Percentiles rank a stretch among this genome's conserved stretches.
Evolutionary conservation across 495 filamentous ascomycete species (phyloP).

Genomic region (Hamigera avellanea): DNA sequence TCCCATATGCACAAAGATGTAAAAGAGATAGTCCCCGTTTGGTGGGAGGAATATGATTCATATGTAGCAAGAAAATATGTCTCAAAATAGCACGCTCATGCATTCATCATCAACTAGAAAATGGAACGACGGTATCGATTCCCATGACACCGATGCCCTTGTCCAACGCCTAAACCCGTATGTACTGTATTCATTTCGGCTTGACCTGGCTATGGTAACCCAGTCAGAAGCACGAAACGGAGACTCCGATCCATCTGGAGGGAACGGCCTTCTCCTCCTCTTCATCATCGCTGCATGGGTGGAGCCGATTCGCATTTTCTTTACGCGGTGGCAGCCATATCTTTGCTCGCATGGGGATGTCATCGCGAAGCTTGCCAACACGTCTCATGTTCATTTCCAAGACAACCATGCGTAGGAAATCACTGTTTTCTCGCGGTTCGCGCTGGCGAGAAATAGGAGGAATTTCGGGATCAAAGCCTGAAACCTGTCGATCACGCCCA

Average conservation of each 20-base stretch:
- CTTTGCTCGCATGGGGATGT: conserved; percentile 67
- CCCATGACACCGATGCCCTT: no score
- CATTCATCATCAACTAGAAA: neutral
- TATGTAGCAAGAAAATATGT: neutral
- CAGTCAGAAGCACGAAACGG: conserved; percentile 14
- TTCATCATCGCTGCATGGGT: conserved; percentile 17
- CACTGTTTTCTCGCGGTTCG: conserved; percentile 83
- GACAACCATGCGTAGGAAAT: conserved; percentile 89
- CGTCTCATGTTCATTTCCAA: conserved; percentile 97
- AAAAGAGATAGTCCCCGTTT: neutral
- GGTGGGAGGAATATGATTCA: neutral
- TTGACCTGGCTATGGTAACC: neutral
- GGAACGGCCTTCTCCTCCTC: conserved; percentile 26
- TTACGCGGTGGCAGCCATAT: conserved; percentile 84
- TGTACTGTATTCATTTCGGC: neutral
- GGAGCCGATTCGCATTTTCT: conserved; percentile 11
- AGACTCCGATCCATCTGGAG: conserved; percentile 31
- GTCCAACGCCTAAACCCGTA: neutral
- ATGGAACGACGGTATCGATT: neutral
- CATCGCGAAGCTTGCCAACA: conserved; percentile 77
- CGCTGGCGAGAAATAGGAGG: conserved; percentile 57
- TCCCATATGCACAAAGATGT: no score
- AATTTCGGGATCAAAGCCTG: conserved; percentile 31
- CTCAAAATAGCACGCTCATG: neutral
- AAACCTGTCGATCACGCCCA: conserved; percentile 23